Percentiles rank a stretch among this genome's conserved stretches.
Evolutionary conservation across 345 rosid genomes (phyloP).

Genomic region (Draba incana): DNA sequence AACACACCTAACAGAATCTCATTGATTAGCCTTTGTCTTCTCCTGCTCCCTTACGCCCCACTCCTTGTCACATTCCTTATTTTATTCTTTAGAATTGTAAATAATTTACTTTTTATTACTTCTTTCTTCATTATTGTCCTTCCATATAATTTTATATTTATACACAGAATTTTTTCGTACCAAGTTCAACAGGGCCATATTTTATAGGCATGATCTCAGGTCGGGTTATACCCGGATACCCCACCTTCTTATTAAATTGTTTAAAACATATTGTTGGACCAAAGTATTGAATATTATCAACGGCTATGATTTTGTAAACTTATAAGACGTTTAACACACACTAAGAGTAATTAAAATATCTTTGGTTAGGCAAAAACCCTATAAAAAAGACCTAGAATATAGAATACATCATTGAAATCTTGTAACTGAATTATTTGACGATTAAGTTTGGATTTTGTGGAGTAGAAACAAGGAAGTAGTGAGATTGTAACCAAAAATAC

Average conservation of each 20-base stretch:
- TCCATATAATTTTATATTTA: constrained; percentile 22
- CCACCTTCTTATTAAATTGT: constrained; percentile 9
- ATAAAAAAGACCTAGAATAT: too few relatives aligned
- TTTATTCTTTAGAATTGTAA: constrained; percentile 21
- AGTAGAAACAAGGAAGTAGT: constrained; percentile 27
- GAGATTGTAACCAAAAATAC: constrained; percentile 32
- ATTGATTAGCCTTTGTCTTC: constrained; percentile 52
- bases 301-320: not conserved
- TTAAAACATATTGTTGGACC: not conserved
- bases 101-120: not conserved
- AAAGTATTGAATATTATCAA: constrained; percentile 5
- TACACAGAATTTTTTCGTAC: constrained; percentile 21
- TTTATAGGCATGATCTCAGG: constrained; percentile 32
- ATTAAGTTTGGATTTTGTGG: not conserved
- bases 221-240: constrained; percentile 21
- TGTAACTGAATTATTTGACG: constrained; percentile 2
- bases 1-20: constrained; percentile 73
- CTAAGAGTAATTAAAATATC: not conserved
- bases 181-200: constrained; percentile 23
- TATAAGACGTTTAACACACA: too few relatives aligned
- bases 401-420: too few relatives aligned
- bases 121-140: constrained; percentile 40
- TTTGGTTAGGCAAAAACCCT: not conserved
- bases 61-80: constrained; percentile 42
- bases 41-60: constrained; percentile 43